Base-by-base conservation (phyloP, 805 yeast species). In the Brettanomyces bruxellensis region DNA sequence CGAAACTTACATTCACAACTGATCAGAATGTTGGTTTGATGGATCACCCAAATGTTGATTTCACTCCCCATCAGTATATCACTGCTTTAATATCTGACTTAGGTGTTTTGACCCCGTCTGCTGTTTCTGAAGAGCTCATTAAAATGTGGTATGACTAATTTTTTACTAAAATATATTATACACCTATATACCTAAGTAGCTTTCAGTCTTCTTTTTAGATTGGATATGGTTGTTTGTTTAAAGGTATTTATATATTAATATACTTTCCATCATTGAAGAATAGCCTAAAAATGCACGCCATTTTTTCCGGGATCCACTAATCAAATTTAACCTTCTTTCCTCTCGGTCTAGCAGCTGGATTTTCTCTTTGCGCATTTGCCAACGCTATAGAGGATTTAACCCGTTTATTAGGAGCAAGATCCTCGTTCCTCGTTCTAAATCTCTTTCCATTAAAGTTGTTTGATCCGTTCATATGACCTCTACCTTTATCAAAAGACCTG, bases 121-220 rank as follows among this genome's bases (percentile, higher is more conserved):
- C 98, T 0, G 99, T 93, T 22, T 84, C 95, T n/a, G 99, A 93
- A 64, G 99, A 93, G 67, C 75, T 93, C 65, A 93, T 93, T 62
- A 93, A 93, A 67, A 88, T 93, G 80, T 93, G 97, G 97, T 90
- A 89, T 59, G 97, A 90, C 65, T 90, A 63, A 63, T 9, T 18
- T n/a, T 22, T 7, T 24, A 40, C 18, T 18, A 7, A 35, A 8
- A n/a, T n/a, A 6, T 35, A 28, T 7, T 35, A n/a, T 6, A 6
- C 23, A 35, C 23, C 18, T 18, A 2, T 2, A 18, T 18, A 18
- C 18, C 18, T 18, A 18, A 18, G 18, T 18, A 18, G 18, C 18
- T 18, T 18, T 18, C 18, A 18, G 18, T 18, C 18, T 32, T 12
- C 11, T 11, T 32, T 32, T 32, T 23, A 23, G 40, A 18, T 8